These are phyloP conservation scores for Pythium vanterpoolii DNA, from an alignment of 352 stramenopile species.

Conservation along the genomic window DNA sequence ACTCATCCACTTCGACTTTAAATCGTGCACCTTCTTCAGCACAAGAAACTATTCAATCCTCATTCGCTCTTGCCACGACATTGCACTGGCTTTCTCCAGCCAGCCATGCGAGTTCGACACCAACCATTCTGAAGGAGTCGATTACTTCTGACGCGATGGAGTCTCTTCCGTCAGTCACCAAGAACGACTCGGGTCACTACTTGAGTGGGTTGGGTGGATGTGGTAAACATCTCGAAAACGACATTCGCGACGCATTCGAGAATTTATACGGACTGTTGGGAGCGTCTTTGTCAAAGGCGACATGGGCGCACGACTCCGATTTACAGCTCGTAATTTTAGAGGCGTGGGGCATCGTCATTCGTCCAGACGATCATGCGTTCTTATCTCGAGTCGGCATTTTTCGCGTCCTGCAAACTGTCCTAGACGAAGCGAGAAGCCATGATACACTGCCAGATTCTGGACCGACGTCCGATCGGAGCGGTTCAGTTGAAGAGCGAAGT, in stretches of 20 bases:
- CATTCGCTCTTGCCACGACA: constrained; percentile 59
- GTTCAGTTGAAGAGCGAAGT: constrained; percentile 34
- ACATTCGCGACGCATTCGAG: constrained; percentile 81
- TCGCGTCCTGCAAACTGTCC: constrained; percentile 85
- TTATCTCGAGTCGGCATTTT: constrained; percentile 89
- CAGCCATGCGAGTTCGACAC: background rate
- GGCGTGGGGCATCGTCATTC: constrained; percentile 86
- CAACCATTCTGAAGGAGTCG: constrained; percentile 15
- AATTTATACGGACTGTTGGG: constrained; percentile 78
- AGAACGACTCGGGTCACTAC: constrained; percentile 50
- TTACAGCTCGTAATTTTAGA: constrained; percentile 81
- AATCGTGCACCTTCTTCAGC: constrained; percentile 22
- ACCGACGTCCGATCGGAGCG: constrained; percentile 1
- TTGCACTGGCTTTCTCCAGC: constrained; percentile 76
- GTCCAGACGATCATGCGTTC: constrained; percentile 87
- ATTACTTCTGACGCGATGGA: constrained; percentile 12
- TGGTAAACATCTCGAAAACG: constrained; percentile 71
- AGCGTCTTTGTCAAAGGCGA: constrained; percentile 76
- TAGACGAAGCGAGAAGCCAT: constrained; percentile 67
- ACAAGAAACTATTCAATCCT: constrained; percentile 64
- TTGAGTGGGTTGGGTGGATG: constrained; percentile 74
- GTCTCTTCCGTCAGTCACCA: background rate
- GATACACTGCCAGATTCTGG: constrained; percentile 9
- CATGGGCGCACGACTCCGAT: constrained; percentile 76
- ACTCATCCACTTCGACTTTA: constrained; percentile 30